These are phyloP conservation scores for Ceratocystis destructans DNA, from an alignment of 2,329 filamentous ascomycete species.

Conservation along the genomic window DNA sequence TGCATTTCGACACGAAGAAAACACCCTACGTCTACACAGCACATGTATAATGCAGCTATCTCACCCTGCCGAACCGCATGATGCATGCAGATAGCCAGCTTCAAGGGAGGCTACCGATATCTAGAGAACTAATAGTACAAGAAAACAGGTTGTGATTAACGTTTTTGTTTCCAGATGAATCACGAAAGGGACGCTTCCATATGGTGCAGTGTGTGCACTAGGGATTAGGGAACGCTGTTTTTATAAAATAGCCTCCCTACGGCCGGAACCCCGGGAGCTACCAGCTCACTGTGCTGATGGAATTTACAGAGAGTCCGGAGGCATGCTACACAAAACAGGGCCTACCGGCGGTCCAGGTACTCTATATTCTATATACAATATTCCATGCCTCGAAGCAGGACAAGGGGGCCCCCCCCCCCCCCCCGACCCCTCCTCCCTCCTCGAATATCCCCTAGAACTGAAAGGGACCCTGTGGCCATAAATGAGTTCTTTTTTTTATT, in stretches of 20 bases:
- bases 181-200: too few species aligned
- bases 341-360: too few species aligned
- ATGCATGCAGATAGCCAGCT: neutral
- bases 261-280: neutral
- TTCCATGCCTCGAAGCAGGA: constrained; percentile 4
- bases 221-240: too few species aligned
- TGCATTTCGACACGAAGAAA: neutral
- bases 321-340: too few species aligned
- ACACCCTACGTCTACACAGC: neutral
- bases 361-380: neutral
- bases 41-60: too few species aligned
- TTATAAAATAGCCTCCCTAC: neutral
- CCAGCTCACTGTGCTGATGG: too few species aligned
- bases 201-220: too few species aligned
- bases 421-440: too few species aligned
- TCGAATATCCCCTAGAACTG: neutral
- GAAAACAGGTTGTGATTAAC: neutral
- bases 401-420: neutral
- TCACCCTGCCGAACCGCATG: neutral
- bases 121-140: neutral
- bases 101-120: neutral
- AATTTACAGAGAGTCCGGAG: too few species aligned
- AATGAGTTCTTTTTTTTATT: neutral
- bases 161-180: neutral
- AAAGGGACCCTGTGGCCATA: neutral